These are phyloP conservation scores for Exophiala dermatitidis DNA, from an alignment of 2,329 filamentous ascomycete genomes.

Conservation along the genomic window DNA sequence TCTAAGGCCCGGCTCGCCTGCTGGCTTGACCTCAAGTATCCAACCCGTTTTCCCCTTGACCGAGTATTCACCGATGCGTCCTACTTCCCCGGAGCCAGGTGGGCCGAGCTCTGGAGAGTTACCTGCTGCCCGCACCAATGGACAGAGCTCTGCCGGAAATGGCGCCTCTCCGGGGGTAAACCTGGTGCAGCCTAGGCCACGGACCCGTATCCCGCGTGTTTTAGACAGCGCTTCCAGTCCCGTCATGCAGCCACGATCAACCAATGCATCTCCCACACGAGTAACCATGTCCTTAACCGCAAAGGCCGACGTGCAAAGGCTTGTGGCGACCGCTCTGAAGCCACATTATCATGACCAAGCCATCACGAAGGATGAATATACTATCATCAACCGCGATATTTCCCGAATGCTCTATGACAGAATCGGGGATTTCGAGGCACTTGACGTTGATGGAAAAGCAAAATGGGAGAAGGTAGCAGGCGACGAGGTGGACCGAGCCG, in stretches of 20 bases:
- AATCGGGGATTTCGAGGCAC: conserved; percentile 47
- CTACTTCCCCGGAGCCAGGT: conserved; percentile 34
- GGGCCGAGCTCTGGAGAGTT: conserved; percentile 5
- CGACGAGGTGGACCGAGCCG: conserved; percentile 68
- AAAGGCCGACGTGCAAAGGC: conserved; percentile 80
- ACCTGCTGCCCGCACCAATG: conserved; percentile 5
- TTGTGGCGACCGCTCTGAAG: conserved; percentile 75
- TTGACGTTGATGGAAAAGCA: conserved; percentile 60
- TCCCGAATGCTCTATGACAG: conserved; percentile 78
- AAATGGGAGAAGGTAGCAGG: conserved; percentile 70
- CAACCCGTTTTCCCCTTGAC: conserved; percentile 68
- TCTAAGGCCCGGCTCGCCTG: conserved; percentile 56
- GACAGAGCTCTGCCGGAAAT: background rate
- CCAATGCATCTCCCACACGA: conserved; percentile 63
- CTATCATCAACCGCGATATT: conserved; percentile 80
- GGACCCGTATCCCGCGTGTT: conserved; percentile 21
- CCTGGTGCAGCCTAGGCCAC: conserved; percentile 23
- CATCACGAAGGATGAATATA: conserved; percentile 83
- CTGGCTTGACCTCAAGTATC: conserved; percentile 62
- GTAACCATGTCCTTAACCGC: conserved; percentile 65
- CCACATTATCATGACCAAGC: conserved; percentile 74
- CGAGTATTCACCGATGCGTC: conserved; percentile 62
- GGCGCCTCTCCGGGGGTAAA: conserved; percentile 4
- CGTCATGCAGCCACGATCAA: conserved; percentile 43
- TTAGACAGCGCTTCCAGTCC: conserved; percentile 32